Percentiles rank a stretch among this genome's conserved stretches.
Conservation (phyloP, 1,284 basidiomycete species). For the Cutaneotrichosporon cutaneum region DNA sequence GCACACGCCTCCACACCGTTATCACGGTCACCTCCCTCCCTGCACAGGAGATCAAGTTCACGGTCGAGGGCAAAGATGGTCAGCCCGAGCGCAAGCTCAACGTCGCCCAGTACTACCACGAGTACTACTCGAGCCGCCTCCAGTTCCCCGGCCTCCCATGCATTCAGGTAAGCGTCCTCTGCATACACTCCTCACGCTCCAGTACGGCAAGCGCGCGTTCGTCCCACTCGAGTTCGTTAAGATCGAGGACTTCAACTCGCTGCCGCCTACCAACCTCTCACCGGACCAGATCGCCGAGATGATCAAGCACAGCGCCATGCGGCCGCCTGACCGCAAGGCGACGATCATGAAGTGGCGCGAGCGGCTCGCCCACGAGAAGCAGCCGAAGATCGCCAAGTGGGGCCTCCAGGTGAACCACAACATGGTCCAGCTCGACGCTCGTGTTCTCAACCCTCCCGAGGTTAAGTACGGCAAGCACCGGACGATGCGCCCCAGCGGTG, state of each 20-base stretch:
- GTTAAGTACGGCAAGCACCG: conserved; percentile 38
- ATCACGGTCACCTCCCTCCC: conserved; percentile 35
- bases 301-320: conserved; percentile 49
- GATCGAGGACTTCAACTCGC: conserved; percentile 45
- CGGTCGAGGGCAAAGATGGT: conserved; percentile 37
- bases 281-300: conserved; percentile 46
- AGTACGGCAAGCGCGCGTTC: conserved; percentile 43
- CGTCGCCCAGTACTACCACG: conserved; percentile 48
- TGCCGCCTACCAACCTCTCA: conserved; percentile 41
- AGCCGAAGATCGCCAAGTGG: conserved; percentile 48
- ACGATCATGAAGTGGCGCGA: conserved; percentile 33
- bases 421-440: conserved; percentile 48
- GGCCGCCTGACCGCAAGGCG: conserved; percentile 35
- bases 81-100: conserved; percentile 28
- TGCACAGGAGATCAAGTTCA: conserved; percentile 39
- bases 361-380: conserved; percentile 39
- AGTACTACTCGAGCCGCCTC: conserved; percentile 34
- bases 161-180: conserved; percentile 36
- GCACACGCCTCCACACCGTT: conserved; percentile 39
- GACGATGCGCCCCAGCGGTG: conserved; percentile 18
- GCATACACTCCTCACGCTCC: conserved; percentile 8
- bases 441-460: conserved; percentile 45
- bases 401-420: conserved; percentile 48
- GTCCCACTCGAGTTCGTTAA: conserved; percentile 47
- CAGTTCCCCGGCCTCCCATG: conserved; percentile 44